Percentiles rank a stretch among this genome's conserved stretches.
Conservation (phyloP, 2,329 filamentous ascomycete species). For the Seiridium cupressi region DNA sequence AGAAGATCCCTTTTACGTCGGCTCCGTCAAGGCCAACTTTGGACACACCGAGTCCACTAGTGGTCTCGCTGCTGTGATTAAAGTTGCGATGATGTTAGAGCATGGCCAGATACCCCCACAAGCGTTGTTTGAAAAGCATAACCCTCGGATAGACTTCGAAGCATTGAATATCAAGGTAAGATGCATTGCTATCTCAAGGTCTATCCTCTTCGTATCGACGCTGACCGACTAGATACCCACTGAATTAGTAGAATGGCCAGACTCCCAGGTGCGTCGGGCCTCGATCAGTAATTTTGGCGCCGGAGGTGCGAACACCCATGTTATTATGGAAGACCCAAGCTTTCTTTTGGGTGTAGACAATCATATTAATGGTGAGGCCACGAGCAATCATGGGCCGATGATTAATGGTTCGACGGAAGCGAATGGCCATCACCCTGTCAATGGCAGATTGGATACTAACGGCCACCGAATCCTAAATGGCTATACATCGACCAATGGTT, state of each 20-base stretch:
- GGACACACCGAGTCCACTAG: conserved; percentile 18
- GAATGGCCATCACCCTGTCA: neutral
- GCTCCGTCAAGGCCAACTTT: conserved; percentile 18
- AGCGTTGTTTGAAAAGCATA: conserved; percentile 12
- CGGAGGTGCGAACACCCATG: conserved; percentile 8
- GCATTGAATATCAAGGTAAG: conserved; percentile 6
- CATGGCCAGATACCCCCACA: conserved; percentile 12
- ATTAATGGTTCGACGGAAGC: too few species aligned
- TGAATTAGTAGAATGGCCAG: neutral
- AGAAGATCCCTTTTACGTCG: conserved; percentile 9
- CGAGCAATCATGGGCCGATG: neutral
- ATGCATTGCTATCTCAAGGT: conserved; percentile 9
- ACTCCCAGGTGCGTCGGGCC: conserved; percentile 10
- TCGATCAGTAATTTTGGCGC: conserved; percentile 15
- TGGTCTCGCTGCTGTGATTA: conserved; percentile 18
- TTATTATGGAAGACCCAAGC: conserved; percentile 3
- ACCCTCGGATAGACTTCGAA: conserved; percentile 12
- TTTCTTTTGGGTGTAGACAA: neutral
- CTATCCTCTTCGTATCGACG: neutral
- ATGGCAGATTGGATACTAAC: neutral
- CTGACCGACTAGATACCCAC: conserved; percentile 1
- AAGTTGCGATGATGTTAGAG: conserved; percentile 14
- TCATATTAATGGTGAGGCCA: neutral
- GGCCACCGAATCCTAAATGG: neutral
- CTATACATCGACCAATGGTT: neutral